These are phyloP conservation scores for Aquanectria penicillioides DNA, from an alignment of 2,329 filamentous ascomycete species.

Conservation along the genomic window DNA sequence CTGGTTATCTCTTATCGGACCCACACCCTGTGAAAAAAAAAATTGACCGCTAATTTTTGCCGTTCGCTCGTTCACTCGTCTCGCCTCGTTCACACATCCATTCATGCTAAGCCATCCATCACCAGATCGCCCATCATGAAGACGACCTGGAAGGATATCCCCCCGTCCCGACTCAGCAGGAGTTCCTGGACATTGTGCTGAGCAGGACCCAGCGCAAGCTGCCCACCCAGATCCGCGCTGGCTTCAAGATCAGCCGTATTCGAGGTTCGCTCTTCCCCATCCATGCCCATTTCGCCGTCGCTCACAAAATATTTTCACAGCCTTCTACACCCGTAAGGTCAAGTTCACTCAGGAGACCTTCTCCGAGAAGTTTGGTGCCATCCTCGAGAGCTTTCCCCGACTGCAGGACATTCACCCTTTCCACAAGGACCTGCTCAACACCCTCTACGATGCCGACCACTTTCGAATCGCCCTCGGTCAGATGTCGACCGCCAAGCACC, in stretches of 20 bases:
- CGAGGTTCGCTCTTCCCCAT: constrained; percentile 56
- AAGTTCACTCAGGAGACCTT: constrained; percentile 99
- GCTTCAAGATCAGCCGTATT: constrained; percentile 95
- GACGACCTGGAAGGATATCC: constrained; percentile 79
- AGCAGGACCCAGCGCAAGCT: constrained; percentile 91
- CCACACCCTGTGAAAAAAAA: too few species aligned
- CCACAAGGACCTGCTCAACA: constrained; percentile 86
- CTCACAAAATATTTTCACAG: constrained; percentile 51
- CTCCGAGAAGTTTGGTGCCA: constrained; percentile 88
- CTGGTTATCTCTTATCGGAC: too few species aligned
- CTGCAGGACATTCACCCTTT: constrained; percentile 96
- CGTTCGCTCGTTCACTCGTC: background rate
- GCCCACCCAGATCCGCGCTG: constrained; percentile 93
- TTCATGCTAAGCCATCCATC: too few species aligned
- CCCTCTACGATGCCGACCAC: constrained; percentile 97
- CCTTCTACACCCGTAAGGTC: constrained; percentile 97
- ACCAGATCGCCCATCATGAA: constrained; percentile 60
- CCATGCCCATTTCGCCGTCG: background rate
- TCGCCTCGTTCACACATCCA: constrained; percentile 7
- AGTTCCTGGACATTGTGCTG: constrained; percentile 97
- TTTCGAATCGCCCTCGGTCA: constrained; percentile 97
- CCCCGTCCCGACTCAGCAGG: constrained; percentile 91
- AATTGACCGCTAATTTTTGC: constrained; percentile 43
- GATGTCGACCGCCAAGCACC: constrained; percentile 92
- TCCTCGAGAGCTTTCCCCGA: constrained; percentile 92